phyloP scores from a whole-genome alignment of 331 rosid genomes.

The Pyrus hybrid region DNA sequence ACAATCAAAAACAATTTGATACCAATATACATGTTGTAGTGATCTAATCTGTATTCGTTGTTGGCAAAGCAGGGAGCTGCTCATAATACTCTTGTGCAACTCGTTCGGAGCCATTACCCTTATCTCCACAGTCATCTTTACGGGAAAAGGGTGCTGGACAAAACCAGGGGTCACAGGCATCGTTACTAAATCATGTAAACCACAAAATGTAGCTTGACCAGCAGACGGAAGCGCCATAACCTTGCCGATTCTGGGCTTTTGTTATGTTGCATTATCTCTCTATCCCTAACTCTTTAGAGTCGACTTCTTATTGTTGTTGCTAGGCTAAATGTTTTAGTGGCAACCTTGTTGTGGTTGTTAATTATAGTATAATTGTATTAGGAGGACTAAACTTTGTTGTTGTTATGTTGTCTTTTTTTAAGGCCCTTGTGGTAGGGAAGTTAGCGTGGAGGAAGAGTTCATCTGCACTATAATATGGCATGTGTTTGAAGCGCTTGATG shows the following conservation, averaged over 20 bases:
- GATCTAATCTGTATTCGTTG: background rate
- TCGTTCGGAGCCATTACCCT: background rate
- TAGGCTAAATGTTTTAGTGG: background rate
- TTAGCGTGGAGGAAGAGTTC: background rate
- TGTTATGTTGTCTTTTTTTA: background rate
- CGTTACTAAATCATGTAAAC: background rate
- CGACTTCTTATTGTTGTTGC: background rate
- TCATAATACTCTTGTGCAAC: slow-evolving; percentile 8
- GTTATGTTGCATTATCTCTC: background rate
- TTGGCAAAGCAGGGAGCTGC: slow-evolving; percentile 1
- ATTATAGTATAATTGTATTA: background rate
- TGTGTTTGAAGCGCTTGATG: background rate
- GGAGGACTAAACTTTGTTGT: background rate
- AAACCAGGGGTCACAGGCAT: background rate
- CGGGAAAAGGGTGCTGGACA: slow-evolving; percentile 11
- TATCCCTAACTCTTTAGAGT: background rate
- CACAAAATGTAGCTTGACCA: background rate
- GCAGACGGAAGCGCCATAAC: background rate
- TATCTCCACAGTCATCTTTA: slow-evolving; percentile 10
- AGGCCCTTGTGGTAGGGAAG: background rate
- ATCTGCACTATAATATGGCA: background rate
- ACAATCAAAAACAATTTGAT: too few species aligned
- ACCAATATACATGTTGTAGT: too few species aligned
- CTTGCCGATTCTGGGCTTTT: background rate
- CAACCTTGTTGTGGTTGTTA: slow-evolving; percentile 1